Percentiles rank a stretch among this genome's conserved stretches.
phyloP scores from a whole-genome alignment of 306 rosid species.

The Prunus padus region DNA sequence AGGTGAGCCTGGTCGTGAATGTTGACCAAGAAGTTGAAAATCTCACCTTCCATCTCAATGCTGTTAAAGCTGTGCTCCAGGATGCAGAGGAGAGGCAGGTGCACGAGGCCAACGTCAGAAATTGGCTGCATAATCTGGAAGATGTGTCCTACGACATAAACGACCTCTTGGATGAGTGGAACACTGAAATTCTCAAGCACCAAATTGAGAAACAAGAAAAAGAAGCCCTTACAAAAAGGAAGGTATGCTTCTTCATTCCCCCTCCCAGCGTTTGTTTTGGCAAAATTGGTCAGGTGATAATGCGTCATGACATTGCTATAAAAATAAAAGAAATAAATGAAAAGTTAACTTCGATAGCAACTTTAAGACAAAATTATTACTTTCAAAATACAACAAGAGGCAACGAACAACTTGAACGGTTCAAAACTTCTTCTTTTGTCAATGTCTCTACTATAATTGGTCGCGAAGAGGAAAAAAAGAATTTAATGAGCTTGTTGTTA shows the following conservation, averaged over 20 bases:
- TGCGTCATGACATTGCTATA: too few relatives aligned
- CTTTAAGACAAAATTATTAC: too few relatives aligned
- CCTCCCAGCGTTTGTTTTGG: too few relatives aligned
- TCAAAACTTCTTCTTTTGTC: background rate
- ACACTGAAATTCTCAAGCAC: background rate
- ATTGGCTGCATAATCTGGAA: constrained; percentile 12
- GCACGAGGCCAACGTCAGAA: background rate
- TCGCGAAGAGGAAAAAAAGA: background rate
- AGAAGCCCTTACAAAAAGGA: background rate
- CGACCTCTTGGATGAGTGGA: constrained; percentile 7
- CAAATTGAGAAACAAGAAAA: constrained; percentile 1
- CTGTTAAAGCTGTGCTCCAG: background rate
- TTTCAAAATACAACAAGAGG: too few relatives aligned
- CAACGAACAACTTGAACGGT: constrained; percentile 2
- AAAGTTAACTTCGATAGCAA: too few relatives aligned
- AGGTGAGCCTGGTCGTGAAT: too few relatives aligned
- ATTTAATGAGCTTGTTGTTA: background rate
- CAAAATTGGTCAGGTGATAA: too few relatives aligned
- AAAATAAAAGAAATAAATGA: too few relatives aligned
- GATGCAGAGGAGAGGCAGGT: constrained; percentile 19
- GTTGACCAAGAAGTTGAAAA: constrained; percentile 1
- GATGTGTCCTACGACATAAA: constrained; percentile 13
- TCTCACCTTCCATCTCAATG: background rate
- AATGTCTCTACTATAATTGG: background rate
- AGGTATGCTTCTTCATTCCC: constrained; percentile 24